phyloP scores from a whole-genome alignment of 192 early-diverging fungal genomes.

The Dissophora ornata region DNA sequence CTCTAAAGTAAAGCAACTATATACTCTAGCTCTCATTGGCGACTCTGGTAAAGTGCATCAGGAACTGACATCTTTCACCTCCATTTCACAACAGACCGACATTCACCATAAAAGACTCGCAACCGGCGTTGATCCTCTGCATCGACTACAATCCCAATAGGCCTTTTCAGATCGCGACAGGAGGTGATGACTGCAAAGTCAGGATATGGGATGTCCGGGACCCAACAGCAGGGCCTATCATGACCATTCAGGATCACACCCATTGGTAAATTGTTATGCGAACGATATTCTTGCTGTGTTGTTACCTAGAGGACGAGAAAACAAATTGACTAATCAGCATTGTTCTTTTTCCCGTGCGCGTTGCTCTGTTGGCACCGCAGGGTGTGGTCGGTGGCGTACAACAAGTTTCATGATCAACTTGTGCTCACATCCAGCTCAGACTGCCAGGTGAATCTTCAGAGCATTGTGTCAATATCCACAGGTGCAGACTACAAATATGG shows the following conservation, averaged over 20 bases:
- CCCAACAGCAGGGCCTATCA: constrained; percentile 57
- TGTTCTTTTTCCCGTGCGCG: not conserved
- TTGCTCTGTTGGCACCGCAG: constrained; percentile 46
- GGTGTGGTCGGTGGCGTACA: constrained; percentile 88
- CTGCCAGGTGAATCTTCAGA: constrained; percentile 88
- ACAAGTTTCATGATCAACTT: constrained; percentile 93
- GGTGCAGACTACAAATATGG: constrained; percentile 64
- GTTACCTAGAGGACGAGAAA: not conserved
- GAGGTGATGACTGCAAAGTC: constrained; percentile 89
- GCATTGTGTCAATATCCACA: constrained; percentile 86
- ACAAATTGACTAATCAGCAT: not conserved
- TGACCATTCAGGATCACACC: constrained; percentile 81
- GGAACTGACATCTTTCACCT: no score
- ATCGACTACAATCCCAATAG: constrained; percentile 92
- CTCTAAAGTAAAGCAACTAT: constrained; percentile 51
- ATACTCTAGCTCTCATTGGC: constrained; percentile 10
- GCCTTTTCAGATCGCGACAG: constrained; percentile 84
- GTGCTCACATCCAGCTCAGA: constrained; percentile 88
- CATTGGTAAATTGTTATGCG: constrained; percentile 73
- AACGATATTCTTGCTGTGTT: not conserved
- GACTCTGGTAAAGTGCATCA: no score
- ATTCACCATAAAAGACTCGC: constrained; percentile 71
- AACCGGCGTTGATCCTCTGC: constrained; percentile 75
- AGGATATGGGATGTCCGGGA: constrained; percentile 90
- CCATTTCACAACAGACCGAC: constrained; percentile 47